A percentile compares a stretch with the other conserved stretches of the same genome.
These are phyloP conservation scores for Naganishia randhawae DNA, from an alignment of 768 basidiomycete species.

Conservation along the genomic window DNA sequence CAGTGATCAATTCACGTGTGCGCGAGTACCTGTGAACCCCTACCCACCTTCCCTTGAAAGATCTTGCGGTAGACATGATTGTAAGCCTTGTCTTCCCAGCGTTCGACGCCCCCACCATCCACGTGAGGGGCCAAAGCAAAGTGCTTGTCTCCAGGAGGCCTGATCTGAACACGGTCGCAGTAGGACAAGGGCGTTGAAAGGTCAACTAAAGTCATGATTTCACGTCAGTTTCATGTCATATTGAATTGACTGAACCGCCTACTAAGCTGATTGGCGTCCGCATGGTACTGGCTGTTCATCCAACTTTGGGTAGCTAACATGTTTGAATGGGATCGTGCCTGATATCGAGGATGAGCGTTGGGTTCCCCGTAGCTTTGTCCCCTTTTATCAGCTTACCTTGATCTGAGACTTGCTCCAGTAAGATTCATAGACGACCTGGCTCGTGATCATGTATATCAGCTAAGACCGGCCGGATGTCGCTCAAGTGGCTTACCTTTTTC, in stretches of 20 bases:
- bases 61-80: slow-evolving; percentile 60
- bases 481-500: slow-evolving; percentile 32
- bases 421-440: slow-evolving; percentile 55
- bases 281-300: slow-evolving; percentile 63
- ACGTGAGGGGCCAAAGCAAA: slow-evolving; percentile 65
- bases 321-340: slow-evolving; percentile 52
- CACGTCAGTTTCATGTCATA: neutral
- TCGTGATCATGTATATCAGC: slow-evolving; percentile 61
- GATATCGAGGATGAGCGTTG: neutral
- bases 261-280: slow-evolving; percentile 5
- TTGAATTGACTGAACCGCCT: neutral
- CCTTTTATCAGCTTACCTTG: neutral
- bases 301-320: slow-evolving; percentile 57
- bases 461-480: slow-evolving; percentile 35
- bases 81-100: slow-evolving; percentile 51
- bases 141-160: slow-evolving; percentile 64
- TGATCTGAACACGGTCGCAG: slow-evolving; percentile 54
- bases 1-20: neutral
- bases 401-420: slow-evolving; percentile 24
- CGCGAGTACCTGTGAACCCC: neutral
- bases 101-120: slow-evolving; percentile 70
- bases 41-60: slow-evolving; percentile 30
- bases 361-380: no score
- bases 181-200: slow-evolving; percentile 18
- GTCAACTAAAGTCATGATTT: neutral